Percentiles rank a stretch among this genome's conserved stretches.
phyloP scores from a whole-genome alignment of 176 grass and related monocot species.

The Hordeum vulgare region MorexV3_pseudomolecules_assembly NC_058524.1:74854048-74854547 shows the following conservation, averaged over 20 bases:
- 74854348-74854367: not conserved
- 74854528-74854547: too few relatives aligned
- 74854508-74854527: too few relatives aligned
- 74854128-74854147: slow-evolving; percentile 93
- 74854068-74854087: not conserved
- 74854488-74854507: too few relatives aligned
- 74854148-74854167: slow-evolving; percentile 71
- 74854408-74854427: too few relatives aligned
- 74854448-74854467: too few relatives aligned
- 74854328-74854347: slow-evolving; percentile 7
- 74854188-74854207: slow-evolving; percentile 91
- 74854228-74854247: slow-evolving; percentile 90
- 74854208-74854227: slow-evolving; percentile 95
- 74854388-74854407: too few relatives aligned
- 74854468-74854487: too few relatives aligned
- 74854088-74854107: not conserved
- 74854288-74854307: slow-evolving; percentile 96
- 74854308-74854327: slow-evolving; percentile 25
- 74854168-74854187: slow-evolving; percentile 76
- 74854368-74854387: not conserved
- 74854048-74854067: not conserved
- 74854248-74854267: slow-evolving; percentile 96
- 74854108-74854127: slow-evolving; percentile 27
- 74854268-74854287: slow-evolving; percentile 95
- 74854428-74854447: too few relatives aligned